These are phyloP conservation scores for Penicillium diatomitis DNA, from an alignment of 495 filamentous ascomycete species.

Conservation along the genomic window DNA sequence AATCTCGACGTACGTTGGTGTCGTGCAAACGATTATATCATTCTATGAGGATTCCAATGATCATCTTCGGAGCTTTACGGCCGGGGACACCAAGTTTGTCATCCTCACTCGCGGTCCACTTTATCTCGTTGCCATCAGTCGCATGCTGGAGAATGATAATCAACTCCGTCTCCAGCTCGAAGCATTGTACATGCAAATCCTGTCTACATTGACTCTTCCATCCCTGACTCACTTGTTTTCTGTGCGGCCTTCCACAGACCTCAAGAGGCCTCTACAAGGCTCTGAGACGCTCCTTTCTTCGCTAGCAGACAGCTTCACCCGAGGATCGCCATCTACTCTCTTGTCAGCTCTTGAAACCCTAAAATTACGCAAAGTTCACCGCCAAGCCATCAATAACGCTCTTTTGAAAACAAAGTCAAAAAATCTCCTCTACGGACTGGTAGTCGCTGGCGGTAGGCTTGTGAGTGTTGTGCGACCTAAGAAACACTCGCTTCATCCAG, in stretches of 20 bases:
- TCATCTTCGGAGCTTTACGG: slow-evolving; percentile 69
- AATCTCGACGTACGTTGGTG: slow-evolving; percentile 88
- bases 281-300: slow-evolving; percentile 88
- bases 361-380: slow-evolving; percentile 75
- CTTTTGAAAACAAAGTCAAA: slow-evolving; percentile 67
- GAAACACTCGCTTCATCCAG: slow-evolving; percentile 90
- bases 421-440: slow-evolving; percentile 81
- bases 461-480: slow-evolving; percentile 91
- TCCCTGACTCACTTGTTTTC: slow-evolving; percentile 83
- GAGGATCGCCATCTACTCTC: slow-evolving; percentile 79
- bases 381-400: slow-evolving; percentile 75
- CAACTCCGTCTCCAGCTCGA: slow-evolving; percentile 85
- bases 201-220: slow-evolving; percentile 88
- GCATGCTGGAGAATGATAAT: slow-evolving; percentile 77
- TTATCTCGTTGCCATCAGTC: slow-evolving; percentile 88
- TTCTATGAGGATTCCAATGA: slow-evolving; percentile 81
- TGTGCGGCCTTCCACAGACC: slow-evolving; percentile 80
- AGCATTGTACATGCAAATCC: slow-evolving; percentile 93
- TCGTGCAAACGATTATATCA: slow-evolving; percentile 94
- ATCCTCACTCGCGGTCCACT: slow-evolving; percentile 74
- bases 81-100: slow-evolving; percentile 76
- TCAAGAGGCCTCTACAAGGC: slow-evolving; percentile 86
- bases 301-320: slow-evolving; percentile 87
- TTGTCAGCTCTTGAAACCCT: slow-evolving; percentile 88
- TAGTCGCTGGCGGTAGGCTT: slow-evolving; percentile 87